These are phyloP conservation scores for Aphanomyces invadans DNA, from an alignment of 352 stramenopile genomes.

Conservation along the genomic window DNA sequence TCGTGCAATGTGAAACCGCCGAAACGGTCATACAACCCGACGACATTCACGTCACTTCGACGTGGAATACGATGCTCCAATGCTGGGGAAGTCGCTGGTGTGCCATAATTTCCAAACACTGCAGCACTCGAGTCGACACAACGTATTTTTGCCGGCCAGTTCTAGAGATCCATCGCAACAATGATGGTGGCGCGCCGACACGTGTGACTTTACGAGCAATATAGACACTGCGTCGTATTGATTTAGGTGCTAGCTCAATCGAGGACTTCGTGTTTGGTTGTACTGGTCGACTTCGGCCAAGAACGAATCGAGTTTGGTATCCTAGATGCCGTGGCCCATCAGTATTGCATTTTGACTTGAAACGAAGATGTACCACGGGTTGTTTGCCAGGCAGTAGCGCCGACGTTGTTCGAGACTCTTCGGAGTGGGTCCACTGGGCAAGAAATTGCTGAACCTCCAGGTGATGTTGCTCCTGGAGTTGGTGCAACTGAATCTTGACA, in stretches of 20 bases:
- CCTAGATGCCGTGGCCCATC: too few species aligned
- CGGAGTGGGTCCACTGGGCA: constrained; percentile 46
- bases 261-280: neutral
- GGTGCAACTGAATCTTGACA: constrained; percentile 39
- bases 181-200: too few species aligned
- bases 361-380: constrained; percentile 5
- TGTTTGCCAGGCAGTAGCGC: neutral
- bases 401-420: constrained; percentile 55
- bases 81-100: too few species aligned
- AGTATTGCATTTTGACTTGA: too few species aligned
- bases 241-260: neutral
- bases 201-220: too few species aligned
- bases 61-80: too few species aligned
- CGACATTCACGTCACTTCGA: too few species aligned
- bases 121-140: too few species aligned
- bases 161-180: too few species aligned
- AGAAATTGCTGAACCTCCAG: constrained; percentile 58
- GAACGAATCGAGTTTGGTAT: constrained; percentile 13
- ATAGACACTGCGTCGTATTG: too few species aligned
- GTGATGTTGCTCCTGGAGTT: constrained; percentile 51
- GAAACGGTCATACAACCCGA: neutral
- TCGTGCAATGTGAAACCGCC: neutral
- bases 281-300: constrained; percentile 21
- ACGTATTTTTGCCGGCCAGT: too few species aligned
- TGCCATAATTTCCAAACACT: neutral